These are phyloP conservation scores for Speleostelium caveatum DNA, from an alignment of 78 protist genomes.

Conservation along the genomic window DNA sequence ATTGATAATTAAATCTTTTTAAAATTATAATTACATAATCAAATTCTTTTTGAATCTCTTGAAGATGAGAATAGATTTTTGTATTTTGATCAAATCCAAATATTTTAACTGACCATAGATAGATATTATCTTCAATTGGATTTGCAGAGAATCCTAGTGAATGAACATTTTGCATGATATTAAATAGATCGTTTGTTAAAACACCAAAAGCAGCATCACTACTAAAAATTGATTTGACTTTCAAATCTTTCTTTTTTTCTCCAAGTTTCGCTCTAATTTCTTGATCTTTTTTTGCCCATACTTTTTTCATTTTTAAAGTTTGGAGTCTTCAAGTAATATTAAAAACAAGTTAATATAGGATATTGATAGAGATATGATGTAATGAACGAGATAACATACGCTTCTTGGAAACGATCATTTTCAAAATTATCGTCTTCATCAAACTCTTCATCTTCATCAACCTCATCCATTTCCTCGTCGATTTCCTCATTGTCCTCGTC, in stretches of 20 bases:
- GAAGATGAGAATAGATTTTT: constrained; percentile 48
- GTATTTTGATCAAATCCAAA: constrained; percentile 54
- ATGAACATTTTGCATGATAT: constrained; percentile 75
- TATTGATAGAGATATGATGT: too few species aligned
- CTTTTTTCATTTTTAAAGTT: constrained; percentile 76
- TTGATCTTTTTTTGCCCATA: constrained; percentile 78
- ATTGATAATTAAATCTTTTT: background rate
- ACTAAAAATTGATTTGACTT: constrained; percentile 62
- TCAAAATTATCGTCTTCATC: constrained; percentile 48
- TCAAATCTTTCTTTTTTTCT: constrained; percentile 45
- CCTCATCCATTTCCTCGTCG: constrained; percentile 10
- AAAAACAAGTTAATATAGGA: too few species aligned
- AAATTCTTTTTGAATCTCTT: constrained; percentile 56
- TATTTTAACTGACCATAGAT: constrained; percentile 80
- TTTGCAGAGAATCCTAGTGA: constrained; percentile 67
- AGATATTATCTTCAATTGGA: constrained; percentile 84
- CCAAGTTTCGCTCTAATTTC: constrained; percentile 60
- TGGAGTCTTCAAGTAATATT: constrained; percentile 34
- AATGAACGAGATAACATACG: too few species aligned
- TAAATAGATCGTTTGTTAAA: constrained; percentile 77
- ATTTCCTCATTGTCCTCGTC: constrained; percentile 5
- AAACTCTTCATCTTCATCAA: background rate
- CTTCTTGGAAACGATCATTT: constrained; percentile 78
- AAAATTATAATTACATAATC: constrained; percentile 33
- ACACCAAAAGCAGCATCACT: constrained; percentile 81